These are phyloP conservation scores for Xanthoceras sorbifolium DNA, from an alignment of 345 rosid genomes.

Conservation along the genomic window DNA sequence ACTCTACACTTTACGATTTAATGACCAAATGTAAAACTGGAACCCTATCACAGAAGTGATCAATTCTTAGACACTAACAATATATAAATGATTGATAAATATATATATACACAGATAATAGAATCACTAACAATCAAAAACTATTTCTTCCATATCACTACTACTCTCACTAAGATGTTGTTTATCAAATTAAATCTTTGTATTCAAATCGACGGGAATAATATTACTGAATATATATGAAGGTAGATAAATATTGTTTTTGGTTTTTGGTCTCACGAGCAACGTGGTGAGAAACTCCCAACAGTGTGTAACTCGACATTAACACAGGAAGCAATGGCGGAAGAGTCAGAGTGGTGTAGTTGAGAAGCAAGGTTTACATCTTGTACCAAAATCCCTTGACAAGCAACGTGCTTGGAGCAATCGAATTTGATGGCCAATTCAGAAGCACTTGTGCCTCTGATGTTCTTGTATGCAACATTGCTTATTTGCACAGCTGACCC, in stretches of 20 bases:
- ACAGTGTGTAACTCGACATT: conserved; percentile 41
- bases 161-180: not conserved
- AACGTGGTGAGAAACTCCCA: conserved; percentile 54
- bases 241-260: too few species aligned
- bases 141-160: not conserved
- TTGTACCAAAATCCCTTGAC: conserved; percentile 59
- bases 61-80: not conserved
- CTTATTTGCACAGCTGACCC: conserved; percentile 73
- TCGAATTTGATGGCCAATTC: conserved; percentile 59
- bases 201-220: not conserved
- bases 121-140: not conserved
- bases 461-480: conserved; percentile 65
- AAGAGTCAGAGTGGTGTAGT: conserved; percentile 26
- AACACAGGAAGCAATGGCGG: conserved; percentile 58
- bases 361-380: conserved; percentile 36
- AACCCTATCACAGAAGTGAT: too few species aligned
- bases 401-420: conserved; percentile 62
- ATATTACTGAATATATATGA: not conserved
- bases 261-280: conserved; percentile 27
- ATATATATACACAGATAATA: not conserved
- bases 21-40: too few species aligned
- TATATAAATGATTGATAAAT: not conserved
- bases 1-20: too few species aligned
- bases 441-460: conserved; percentile 74
- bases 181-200: not conserved